phyloP scores from a whole-genome alignment of 1,284 basidiomycete species.

The Limonomyces culmigenus region DNA sequence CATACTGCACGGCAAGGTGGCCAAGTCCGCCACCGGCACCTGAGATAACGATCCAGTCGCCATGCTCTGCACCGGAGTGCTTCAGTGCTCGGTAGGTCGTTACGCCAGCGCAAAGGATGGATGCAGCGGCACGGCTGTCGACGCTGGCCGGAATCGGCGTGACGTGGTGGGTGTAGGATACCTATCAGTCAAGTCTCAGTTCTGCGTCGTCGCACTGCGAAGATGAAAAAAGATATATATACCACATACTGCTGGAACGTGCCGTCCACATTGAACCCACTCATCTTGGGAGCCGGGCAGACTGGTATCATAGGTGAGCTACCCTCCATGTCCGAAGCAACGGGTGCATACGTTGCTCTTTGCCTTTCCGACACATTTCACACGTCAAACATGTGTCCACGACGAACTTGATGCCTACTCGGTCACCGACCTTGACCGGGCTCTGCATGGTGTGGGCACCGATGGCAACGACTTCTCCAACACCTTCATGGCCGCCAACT shows the following conservation, averaged over 20 bases:
- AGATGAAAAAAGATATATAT: conserved; percentile 15
- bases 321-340: neutral
- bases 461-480: conserved; percentile 65
- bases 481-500: conserved; percentile 78
- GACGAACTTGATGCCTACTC: conserved; percentile 71
- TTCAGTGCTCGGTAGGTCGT: conserved; percentile 80
- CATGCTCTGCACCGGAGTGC: conserved; percentile 49
- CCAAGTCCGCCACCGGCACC: conserved; percentile 67
- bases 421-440: conserved; percentile 56
- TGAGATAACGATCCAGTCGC: conserved; percentile 70
- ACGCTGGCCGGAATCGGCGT: conserved; percentile 61
- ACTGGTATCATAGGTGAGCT: conserved; percentile 21
- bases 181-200: conserved; percentile 15
- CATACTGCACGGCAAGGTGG: conserved; percentile 29
- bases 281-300: conserved; percentile 43
- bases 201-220: neutral
- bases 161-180: conserved; percentile 52
- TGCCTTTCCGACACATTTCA: conserved; percentile 56
- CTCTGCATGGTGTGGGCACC: conserved; percentile 44
- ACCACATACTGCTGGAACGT: conserved; percentile 74
- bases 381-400: conserved; percentile 37
- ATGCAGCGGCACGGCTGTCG: conserved; percentile 55
- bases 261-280: conserved; percentile 67
- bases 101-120: conserved; percentile 70
- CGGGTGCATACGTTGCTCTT: conserved; percentile 39